Conservation (phyloP, 495 filamentous ascomycete species). For the Xylaria longipes region DNA sequence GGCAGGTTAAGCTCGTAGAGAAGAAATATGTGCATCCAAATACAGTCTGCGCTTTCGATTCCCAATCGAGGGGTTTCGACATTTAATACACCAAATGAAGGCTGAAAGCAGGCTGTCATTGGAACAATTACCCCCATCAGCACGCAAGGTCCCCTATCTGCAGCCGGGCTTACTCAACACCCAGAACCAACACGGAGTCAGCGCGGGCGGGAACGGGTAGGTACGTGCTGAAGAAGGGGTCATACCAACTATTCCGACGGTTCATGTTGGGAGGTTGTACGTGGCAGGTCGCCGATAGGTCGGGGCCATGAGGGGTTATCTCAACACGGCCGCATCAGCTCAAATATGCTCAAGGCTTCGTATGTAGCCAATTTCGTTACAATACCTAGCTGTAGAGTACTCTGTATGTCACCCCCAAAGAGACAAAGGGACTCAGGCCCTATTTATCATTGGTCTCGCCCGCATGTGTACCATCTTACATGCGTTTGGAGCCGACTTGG, state of each 20-base stretch:
- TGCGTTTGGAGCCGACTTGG: background rate
- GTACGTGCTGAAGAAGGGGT: background rate
- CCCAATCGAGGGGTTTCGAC: background rate
- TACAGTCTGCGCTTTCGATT: background rate
- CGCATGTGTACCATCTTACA: background rate
- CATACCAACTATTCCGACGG: background rate
- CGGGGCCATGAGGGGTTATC: background rate
- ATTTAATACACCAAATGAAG: background rate
- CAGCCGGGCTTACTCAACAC: background rate
- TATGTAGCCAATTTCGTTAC: no score
- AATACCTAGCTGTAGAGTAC: no score
- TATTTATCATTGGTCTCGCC: constrained; percentile 2
- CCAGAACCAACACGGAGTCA: constrained; percentile 1
- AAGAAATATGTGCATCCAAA: background rate
- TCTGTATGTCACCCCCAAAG: background rate
- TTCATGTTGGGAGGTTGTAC: background rate
- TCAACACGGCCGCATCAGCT: background rate
- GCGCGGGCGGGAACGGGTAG: background rate
- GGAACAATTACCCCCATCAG: background rate
- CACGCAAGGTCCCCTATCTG: constrained; percentile 5
- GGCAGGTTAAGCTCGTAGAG: background rate
- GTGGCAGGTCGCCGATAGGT: constrained; percentile 10
- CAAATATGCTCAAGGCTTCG: background rate
- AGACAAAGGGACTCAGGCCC: background rate
- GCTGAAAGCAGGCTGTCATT: constrained; percentile 9